Conservation (phyloP, 257 asterid species). For the Plantago elongata region DNA sequence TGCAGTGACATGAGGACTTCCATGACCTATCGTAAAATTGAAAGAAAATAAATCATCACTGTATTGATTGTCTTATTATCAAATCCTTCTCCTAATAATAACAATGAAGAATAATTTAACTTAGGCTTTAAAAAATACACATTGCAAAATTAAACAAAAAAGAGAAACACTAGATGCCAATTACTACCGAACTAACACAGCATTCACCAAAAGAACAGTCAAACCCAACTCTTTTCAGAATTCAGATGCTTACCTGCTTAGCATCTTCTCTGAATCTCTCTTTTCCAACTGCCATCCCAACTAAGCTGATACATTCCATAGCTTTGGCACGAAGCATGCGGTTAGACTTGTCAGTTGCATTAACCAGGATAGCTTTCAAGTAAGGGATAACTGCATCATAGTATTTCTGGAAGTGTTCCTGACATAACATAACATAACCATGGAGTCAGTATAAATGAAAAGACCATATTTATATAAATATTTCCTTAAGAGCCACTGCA, state of each 20-base stretch:
- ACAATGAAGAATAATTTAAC: too few species aligned
- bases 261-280: slow-evolving; percentile 79
- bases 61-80: too few species aligned
- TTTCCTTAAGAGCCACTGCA: not conserved
- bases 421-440: slow-evolving; percentile 17
- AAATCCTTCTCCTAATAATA: too few species aligned
- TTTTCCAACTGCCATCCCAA: slow-evolving; percentile 96
- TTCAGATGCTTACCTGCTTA: slow-evolving; percentile 55
- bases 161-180: not conserved
- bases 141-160: not conserved
- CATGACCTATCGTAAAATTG: slow-evolving; percentile 54
- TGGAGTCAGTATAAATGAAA: slow-evolving; percentile 17
- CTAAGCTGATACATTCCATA: slow-evolving; percentile 90
- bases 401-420: slow-evolving; percentile 81
- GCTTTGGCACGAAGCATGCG: slow-evolving; percentile 98
- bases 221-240: too few species aligned
- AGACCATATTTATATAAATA: slow-evolving; percentile 8
- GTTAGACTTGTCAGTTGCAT: slow-evolving; percentile 76
- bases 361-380: slow-evolving; percentile 74
- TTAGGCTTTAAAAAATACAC: not conserved
- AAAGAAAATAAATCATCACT: not conserved
- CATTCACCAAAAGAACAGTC: too few species aligned
- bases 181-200: too few species aligned
- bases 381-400: slow-evolving; percentile 88
- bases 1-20: slow-evolving; percentile 83